Conservation (phyloP, 129 eudicot genomes). For the Tagetes patula region DNA sequence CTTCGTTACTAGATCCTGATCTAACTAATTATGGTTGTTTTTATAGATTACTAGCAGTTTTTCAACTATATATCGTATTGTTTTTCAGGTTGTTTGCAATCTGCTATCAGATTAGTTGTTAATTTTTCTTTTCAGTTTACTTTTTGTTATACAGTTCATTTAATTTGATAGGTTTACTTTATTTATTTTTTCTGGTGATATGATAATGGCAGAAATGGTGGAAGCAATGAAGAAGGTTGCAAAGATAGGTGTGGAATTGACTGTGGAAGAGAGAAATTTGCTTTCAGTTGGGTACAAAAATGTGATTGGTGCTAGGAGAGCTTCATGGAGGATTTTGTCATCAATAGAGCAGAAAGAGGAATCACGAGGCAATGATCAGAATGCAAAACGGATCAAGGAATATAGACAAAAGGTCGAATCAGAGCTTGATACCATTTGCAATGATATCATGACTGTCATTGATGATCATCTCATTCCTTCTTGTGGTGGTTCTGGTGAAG, state of each 20-base stretch:
- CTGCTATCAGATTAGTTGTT: constrained; percentile 9
- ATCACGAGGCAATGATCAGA: constrained; percentile 56
- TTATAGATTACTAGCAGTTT: not conserved
- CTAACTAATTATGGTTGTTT: constrained; percentile 1
- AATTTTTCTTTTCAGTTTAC: not conserved
- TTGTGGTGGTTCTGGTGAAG: constrained; percentile 46
- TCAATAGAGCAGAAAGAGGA: constrained; percentile 70
- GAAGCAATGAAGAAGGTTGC: constrained; percentile 70
- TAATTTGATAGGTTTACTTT: not conserved
- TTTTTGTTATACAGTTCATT: not conserved
- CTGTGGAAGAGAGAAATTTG: constrained; percentile 65
- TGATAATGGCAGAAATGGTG: constrained; percentile 55
- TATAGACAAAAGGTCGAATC: constrained; percentile 58
- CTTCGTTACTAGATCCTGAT: constrained; percentile 20
- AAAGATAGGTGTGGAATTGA: constrained; percentile 52
- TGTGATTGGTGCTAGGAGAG: constrained; percentile 62
- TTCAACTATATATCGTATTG: not conserved
- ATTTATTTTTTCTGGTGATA: not conserved
- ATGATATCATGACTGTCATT: constrained; percentile 56
- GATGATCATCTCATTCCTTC: constrained; percentile 75
- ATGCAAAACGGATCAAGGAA: constrained; percentile 53
- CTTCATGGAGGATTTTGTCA: constrained; percentile 67
- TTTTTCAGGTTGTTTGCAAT: not conserved
- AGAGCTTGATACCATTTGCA: constrained; percentile 58
- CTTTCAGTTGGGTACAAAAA: constrained; percentile 68